Base-by-base conservation (phyloP, 169 alveolate species). In the Plasmodium gonderi region DNA sequence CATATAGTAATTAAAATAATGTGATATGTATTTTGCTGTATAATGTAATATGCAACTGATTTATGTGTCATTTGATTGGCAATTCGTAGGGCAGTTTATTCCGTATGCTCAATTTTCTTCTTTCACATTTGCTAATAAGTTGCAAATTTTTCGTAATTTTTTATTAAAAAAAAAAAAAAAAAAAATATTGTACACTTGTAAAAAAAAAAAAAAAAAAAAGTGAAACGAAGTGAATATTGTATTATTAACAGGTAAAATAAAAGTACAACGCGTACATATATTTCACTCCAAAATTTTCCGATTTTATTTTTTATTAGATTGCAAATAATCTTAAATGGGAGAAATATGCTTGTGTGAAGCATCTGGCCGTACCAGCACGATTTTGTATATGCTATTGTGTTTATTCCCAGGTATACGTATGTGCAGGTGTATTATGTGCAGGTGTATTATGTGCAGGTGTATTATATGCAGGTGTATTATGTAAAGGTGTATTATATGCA, bases 221-320 rank as follows among this genome's bases (percentile, higher is more conserved):
- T 20, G 12, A 14, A 45, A 47, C 26, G 31, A 36, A 23, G 29
- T 40, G n/a, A 45, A 33, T 77, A 77, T 9, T 77, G 11, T 64
- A 77, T 47, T 36, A 44, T 47, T 79, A 80, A n/a, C n/a, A n/a
- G n/a, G n/a, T n/a, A n/a, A n/a, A 80, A 80, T 60, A 75, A 75
- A 42, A 80, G 68, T 80, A 80, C 91, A 80, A 64, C 79, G 79
- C 65, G 79, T 29, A 47, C 91, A 14, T 36, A 5, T 45, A 44
- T 64, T 80, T 40, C n/a, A 51, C 33, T 38, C 54, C 23, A 17
- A 79, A 79, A 80, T 60, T 80, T 42, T 80, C 91, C 79, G 64
- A 80, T n/a, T 80, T 38, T 44, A 60, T 79, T 23, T 49, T 49
- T 42, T n/a, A 51, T 51, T 60, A 60, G 72, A 60, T 60, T 60